Percentiles rank a stretch among this genome's conserved stretches.
phyloP scores from a whole-genome alignment of 75 land plant species.

The Isoetes taiwanensis region DNA sequence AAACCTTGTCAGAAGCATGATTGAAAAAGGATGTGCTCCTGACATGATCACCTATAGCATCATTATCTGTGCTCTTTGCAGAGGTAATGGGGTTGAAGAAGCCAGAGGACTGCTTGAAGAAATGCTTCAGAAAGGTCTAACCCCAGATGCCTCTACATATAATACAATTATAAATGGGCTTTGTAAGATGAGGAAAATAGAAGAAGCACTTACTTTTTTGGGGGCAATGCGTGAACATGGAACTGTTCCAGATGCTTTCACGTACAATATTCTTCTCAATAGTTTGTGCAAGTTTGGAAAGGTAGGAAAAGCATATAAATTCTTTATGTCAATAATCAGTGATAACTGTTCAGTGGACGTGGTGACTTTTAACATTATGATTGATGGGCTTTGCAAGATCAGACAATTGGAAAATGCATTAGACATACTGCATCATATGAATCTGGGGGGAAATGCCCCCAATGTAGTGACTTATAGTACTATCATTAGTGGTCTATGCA shows the following conservation, averaged over 20 bases:
- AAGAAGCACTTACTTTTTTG: slow-evolving; percentile 23
- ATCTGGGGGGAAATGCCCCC: not conserved
- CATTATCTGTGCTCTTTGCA: slow-evolving; percentile 36
- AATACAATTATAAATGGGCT: slow-evolving; percentile 41
- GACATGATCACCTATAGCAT: no score
- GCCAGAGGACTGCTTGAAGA: slow-evolving; percentile 22
- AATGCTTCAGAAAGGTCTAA: slow-evolving; percentile 19
- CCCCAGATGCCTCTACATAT: slow-evolving; percentile 31
- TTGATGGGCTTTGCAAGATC: not conserved
- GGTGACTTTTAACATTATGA: not conserved
- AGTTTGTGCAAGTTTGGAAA: no score
- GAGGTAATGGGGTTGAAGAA: slow-evolving; percentile 5
- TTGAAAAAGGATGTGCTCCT: slow-evolving; percentile 12
- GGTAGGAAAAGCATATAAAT: not conserved
- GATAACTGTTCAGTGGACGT: no score
- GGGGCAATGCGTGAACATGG: slow-evolving; percentile 33
- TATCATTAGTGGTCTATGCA: slow-evolving; percentile 31
- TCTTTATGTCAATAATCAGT: not conserved
- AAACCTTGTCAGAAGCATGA: slow-evolving; percentile 24
- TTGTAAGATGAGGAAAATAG: slow-evolving; percentile 21
- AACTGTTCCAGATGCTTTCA: slow-evolving; percentile 32
- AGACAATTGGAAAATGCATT: not conserved
- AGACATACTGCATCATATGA: not conserved
- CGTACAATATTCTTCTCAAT: no score
- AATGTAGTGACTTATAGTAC: slow-evolving; percentile 45